Conservation (phyloP, 1,284 basidiomycete genomes). For the Peniophora sp. region DNA sequence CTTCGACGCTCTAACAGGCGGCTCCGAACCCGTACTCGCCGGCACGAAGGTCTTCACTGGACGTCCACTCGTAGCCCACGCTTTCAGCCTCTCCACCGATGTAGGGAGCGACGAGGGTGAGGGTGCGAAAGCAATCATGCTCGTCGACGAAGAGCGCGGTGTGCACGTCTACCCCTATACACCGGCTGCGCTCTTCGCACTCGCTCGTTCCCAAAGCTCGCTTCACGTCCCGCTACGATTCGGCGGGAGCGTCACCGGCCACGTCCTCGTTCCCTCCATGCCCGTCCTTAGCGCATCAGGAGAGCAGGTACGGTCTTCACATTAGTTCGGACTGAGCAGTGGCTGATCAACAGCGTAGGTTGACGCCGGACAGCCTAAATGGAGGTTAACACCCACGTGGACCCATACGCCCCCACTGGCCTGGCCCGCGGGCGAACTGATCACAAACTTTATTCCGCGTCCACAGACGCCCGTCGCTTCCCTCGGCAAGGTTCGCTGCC, state of each 20-base stretch:
- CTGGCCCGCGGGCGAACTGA: too few species aligned
- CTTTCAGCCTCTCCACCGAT: conserved; percentile 10
- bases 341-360: conserved; percentile 20
- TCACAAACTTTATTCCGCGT: too few species aligned
- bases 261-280: conserved; percentile 36
- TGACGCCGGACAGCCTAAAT: too few species aligned
- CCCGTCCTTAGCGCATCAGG: conserved; percentile 36
- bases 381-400: too few species aligned
- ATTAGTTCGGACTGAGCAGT: conserved; percentile 45
- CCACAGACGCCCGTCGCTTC: too few species aligned
- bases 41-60: conserved; percentile 12
- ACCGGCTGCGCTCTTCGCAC: conserved; percentile 28
- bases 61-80: conserved; percentile 23
- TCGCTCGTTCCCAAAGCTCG: conserved; percentile 25
- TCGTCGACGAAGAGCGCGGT: conserved; percentile 65
- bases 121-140: conserved; percentile 42
- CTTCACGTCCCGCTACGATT: too few species aligned
- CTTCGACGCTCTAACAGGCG: conserved; percentile 72
- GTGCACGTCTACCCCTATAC: conserved; percentile 61
- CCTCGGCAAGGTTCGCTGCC: too few species aligned
- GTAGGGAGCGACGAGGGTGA: conserved; percentile 8
- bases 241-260: conserved; percentile 37
- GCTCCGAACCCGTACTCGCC: conserved; percentile 8
- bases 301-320: conserved; percentile 63
- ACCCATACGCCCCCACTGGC: too few species aligned